Conservation (phyloP, 2,329 filamentous ascomycete species). For the Colletotrichum aenigma region DNA sequence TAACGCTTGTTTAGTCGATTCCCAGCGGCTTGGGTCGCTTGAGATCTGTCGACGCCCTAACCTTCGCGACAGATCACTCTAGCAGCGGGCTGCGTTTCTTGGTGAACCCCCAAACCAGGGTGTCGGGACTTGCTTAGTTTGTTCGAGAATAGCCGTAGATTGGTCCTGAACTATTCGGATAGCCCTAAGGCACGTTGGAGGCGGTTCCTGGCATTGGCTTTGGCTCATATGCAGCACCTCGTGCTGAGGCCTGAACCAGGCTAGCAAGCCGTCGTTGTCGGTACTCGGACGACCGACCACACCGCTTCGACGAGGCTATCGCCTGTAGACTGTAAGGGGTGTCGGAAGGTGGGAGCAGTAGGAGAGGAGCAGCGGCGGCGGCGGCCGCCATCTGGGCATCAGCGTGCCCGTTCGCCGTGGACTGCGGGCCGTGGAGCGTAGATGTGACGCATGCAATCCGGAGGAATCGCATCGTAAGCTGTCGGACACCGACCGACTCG, state of each 20-base stretch:
- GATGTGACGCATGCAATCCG: not conserved
- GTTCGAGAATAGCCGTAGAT: slow-evolving; percentile 19
- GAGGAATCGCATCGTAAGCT: not conserved
- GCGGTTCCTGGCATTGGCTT: not conserved
- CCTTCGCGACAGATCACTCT: slow-evolving; percentile 23
- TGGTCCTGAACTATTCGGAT: not conserved
- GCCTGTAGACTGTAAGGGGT: not conserved
- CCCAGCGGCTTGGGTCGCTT: slow-evolving; percentile 23
- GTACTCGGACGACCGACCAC: not conserved
- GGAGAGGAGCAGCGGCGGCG: not conserved
- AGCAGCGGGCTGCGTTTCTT: slow-evolving; percentile 22
- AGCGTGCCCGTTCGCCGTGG: not conserved
- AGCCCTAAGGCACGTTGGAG: slow-evolving; percentile 12
- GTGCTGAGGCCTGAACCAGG: not conserved
- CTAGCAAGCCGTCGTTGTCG: not conserved
- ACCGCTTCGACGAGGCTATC: not conserved
- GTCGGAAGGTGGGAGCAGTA: not conserved
- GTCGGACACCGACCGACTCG: slow-evolving; percentile 10
- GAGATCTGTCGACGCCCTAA: slow-evolving; percentile 24
- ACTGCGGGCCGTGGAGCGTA: not conserved
- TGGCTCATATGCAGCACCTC: not conserved
- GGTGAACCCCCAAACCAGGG: slow-evolving; percentile 24
- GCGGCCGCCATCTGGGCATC: not conserved
- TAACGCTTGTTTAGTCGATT: slow-evolving; percentile 22
- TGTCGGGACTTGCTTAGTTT: slow-evolving; percentile 20